Conservation (phyloP, 2,329 filamentous ascomycete genomes). For the Mycosphaerella sp. region DNA sequence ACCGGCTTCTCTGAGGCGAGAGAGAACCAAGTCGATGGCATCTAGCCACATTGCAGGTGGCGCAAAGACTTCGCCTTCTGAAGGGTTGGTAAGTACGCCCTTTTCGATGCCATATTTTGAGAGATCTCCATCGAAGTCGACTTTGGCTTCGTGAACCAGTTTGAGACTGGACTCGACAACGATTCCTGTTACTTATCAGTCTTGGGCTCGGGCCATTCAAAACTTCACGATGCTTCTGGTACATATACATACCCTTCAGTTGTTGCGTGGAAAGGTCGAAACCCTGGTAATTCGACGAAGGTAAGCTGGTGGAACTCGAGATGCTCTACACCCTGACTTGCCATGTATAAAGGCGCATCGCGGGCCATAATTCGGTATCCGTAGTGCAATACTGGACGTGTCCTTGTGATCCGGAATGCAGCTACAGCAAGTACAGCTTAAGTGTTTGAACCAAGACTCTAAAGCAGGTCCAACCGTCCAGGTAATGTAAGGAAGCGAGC, state of each 20-base stretch:
- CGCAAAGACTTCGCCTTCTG: constrained; percentile 82
- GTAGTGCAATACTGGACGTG: not conserved
- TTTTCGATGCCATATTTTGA: constrained; percentile 64
- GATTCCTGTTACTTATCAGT: constrained; percentile 52
- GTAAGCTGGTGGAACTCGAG: not conserved
- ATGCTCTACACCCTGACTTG: not conserved
- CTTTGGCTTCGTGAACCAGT: constrained; percentile 77
- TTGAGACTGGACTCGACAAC: constrained; percentile 77
- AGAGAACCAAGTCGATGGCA: constrained; percentile 77
- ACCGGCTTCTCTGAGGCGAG: constrained; percentile 61
- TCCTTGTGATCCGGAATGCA: not conserved
- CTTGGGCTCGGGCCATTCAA: no score
- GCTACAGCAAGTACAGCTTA: not conserved
- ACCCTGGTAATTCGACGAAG: constrained; percentile 44
- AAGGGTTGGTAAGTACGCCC: constrained; percentile 76
- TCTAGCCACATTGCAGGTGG: constrained; percentile 94
- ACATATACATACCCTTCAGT: constrained; percentile 62
- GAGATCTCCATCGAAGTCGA: constrained; percentile 92
- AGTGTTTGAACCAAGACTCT: not conserved
- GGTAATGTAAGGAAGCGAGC: not conserved
- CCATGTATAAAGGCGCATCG: constrained; percentile 18
- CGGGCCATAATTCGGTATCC: constrained; percentile 3
- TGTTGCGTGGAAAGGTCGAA: constrained; percentile 97
- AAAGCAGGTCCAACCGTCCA: not conserved
- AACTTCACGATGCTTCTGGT: no score